Percentiles rank a stretch among this genome's conserved stretches.
phyloP scores from a whole-genome alignment of 768 basidiomycete species.

The Serendipita sp. region DNA sequence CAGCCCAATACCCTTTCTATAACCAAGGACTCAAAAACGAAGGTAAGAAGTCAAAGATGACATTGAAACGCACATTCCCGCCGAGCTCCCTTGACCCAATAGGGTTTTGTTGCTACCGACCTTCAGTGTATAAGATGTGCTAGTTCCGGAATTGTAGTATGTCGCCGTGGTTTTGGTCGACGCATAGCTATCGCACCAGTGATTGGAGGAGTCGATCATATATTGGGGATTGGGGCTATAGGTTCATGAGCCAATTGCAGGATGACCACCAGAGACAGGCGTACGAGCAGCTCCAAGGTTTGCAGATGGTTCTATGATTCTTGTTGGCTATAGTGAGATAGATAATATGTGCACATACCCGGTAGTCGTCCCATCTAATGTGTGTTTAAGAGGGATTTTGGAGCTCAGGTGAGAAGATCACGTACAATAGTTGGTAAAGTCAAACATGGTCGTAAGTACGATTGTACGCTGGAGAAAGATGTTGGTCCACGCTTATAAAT shows the following conservation, averaged over 20 bases:
- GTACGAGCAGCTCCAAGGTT: constrained; percentile 8
- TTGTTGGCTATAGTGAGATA: not conserved
- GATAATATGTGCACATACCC: not conserved
- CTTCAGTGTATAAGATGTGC: not conserved
- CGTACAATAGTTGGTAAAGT: constrained; percentile 4
- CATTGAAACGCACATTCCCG: constrained; percentile 1
- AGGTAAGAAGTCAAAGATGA: too few species aligned
- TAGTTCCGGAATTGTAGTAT: not conserved
- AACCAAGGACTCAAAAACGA: not conserved
- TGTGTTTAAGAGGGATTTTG: not conserved
- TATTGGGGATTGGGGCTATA: constrained; percentile 4
- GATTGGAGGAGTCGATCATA: not conserved
- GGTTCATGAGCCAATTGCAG: not conserved
- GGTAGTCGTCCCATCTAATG: constrained; percentile 1
- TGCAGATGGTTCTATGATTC: not conserved
- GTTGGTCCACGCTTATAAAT: not conserved
- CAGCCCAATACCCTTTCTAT: constrained; percentile 7
- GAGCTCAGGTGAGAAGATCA: not conserved
- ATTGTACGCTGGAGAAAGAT: not conserved
- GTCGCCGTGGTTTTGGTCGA: not conserved
- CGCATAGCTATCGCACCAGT: constrained; percentile 7
- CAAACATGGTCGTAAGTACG: constrained; percentile 7
- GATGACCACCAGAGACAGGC: not conserved
- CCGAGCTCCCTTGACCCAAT: constrained; percentile 4
- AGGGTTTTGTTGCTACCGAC: constrained; percentile 8